Evolutionary conservation across 345 rosid genomes (phyloP).

Genomic region (Eucalyptus sideroxylon): DNA sequence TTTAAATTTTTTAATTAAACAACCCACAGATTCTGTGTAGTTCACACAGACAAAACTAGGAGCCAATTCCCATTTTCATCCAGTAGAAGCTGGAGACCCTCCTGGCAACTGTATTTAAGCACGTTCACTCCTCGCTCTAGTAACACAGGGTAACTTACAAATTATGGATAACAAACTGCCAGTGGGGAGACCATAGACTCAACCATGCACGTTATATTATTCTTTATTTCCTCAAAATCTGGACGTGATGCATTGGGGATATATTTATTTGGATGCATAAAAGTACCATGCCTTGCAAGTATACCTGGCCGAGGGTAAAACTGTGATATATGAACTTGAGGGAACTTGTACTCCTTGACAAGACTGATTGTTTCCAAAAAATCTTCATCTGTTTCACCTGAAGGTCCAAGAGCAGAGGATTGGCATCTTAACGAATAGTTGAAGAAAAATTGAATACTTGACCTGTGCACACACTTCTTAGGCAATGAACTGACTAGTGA

Average conservation of each 20-base stretch:
- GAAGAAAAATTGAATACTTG: background rate
- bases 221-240: background rate
- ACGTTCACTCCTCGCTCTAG: background rate
- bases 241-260: background rate
- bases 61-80: background rate
- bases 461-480: background rate
- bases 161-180: background rate
- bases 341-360: constrained; percentile 55
- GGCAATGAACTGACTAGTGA: background rate
- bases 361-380: constrained; percentile 70
- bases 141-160: background rate
- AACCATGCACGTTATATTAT: background rate
- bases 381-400: constrained; percentile 93
- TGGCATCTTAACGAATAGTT: background rate
- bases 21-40: background rate
- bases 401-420: background rate
- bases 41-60: background rate
- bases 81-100: background rate
- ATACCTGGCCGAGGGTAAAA: constrained; percentile 95
- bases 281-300: background rate
- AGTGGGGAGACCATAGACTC: background rate
- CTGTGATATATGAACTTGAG: constrained; percentile 97
- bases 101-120: background rate
- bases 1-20: background rate
- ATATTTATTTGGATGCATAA: background rate